Conservation (phyloP, 2,329 filamentous ascomycete species). For the Cordyceps farinosa region DNA sequence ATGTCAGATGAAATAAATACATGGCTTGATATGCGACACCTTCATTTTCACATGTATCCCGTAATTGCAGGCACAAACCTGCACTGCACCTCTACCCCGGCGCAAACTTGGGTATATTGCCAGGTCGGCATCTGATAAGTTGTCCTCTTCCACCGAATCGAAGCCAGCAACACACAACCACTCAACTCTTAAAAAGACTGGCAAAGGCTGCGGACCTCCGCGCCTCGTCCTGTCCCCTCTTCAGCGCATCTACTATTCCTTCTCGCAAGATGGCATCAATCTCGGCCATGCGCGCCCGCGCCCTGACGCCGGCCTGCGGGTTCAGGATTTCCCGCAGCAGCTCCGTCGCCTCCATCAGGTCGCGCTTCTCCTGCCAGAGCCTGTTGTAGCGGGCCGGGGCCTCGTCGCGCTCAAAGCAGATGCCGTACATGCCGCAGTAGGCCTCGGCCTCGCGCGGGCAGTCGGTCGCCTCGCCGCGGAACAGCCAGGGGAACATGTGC, state of each 20-base stretch:
- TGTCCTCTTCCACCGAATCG: neutral
- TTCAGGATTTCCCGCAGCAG: conserved; percentile 5
- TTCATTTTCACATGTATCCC: no score
- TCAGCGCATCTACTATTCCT: neutral
- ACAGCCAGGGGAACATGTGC: conserved; percentile 33
- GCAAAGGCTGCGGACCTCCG: neutral
- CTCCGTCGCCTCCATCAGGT: conserved; percentile 15
- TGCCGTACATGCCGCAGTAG: conserved; percentile 32
- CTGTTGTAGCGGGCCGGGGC: conserved; percentile 8
- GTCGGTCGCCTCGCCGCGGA: conserved; percentile 34
- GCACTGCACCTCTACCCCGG: neutral
- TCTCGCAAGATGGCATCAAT: conserved; percentile 1
- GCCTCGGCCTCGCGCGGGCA: conserved; percentile 41
- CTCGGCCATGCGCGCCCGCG: conserved; percentile 6
- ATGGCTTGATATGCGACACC: no score
- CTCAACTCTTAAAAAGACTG: neutral
- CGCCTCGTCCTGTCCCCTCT: neutral
- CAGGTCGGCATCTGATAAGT: neutral
- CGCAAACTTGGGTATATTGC: neutral
- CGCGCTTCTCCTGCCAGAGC: conserved; percentile 11
- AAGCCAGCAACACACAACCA: neutral
- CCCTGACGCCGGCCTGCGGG: conserved; percentile 11
- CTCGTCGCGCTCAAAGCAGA: conserved; percentile 29
- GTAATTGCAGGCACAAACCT: no score
- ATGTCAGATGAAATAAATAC: no score